Evolutionary conservation across 2,329 filamentous ascomycete genomes (phyloP), one percentile per base, ranked within the genome.

Genomic region (Lasiodiplodia gonubiensis): DNA sequence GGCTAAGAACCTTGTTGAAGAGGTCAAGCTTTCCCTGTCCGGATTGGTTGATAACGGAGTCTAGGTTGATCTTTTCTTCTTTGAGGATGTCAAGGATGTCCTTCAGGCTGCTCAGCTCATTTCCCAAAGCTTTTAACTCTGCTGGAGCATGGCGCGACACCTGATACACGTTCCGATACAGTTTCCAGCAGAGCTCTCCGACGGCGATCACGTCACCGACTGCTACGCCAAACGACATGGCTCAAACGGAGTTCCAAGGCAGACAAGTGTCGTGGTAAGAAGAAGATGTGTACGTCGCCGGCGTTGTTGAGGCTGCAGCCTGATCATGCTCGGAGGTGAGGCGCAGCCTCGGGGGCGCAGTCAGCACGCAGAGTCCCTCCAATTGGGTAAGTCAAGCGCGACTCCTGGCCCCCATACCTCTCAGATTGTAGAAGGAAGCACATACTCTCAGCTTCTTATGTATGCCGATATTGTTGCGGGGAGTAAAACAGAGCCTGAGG

Each of bases 181-280:
- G 25, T 23, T 30, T 61, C 23, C 57, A 48, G n/a, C 37, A 61
- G 12, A 61, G 57, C 25, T 61, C 11, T 4, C 55, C 35, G 21
- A 60, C 55, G 12, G 35, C 37, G 35, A 61, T 18, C 14, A 49
- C 23, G 37, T 61, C 57, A 25, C 57, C 39, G 37, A 48, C 16
- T n/a, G 21, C 23, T 18, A 61, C 16, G 37, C 35, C 8, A 21
- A 48, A 48, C 3, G 39, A 48, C 57, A 49, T 61, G 42, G n/a
- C 42, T 46, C 6, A 10, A 11, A 46, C 21, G 5, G 42, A 21
- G n/a, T 10, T 2, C 42, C 8, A 11, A 46, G 18, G 16, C 1
- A 7, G n/a, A 6, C 14, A n/a, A 39, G 14, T 39, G 37, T 33
- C 1, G 12, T 4, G 5, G 14, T 46, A 10, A 4, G 18, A 16